Conservation (phyloP, 495 filamentous ascomycete species). For the Xylaria acuta region DNA sequence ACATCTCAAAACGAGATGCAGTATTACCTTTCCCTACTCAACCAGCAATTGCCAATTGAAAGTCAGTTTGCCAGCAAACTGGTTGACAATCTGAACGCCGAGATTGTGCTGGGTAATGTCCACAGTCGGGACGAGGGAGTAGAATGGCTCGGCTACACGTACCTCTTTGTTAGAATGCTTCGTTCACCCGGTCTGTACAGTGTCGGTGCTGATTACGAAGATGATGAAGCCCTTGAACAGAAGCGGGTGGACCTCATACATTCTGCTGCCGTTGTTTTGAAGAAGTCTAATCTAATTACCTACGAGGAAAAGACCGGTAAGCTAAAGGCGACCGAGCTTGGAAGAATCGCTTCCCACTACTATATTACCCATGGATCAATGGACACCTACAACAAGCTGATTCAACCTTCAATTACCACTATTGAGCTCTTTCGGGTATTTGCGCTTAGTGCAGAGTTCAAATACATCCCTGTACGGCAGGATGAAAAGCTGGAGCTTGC, state of each 20-base stretch:
- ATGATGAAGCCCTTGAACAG: slow-evolving; percentile 90
- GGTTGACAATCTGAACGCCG: slow-evolving; percentile 96
- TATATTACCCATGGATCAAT: slow-evolving; percentile 97
- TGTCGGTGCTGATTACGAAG: slow-evolving; percentile 93
- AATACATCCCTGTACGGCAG: slow-evolving; percentile 96
- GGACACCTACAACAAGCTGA: slow-evolving; percentile 93
- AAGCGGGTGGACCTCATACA: slow-evolving; percentile 96
- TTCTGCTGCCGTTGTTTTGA: slow-evolving; percentile 86
- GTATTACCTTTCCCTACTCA: slow-evolving; percentile 94
- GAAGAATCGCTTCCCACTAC: slow-evolving; percentile 95
- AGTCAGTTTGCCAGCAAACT: slow-evolving; percentile 93
- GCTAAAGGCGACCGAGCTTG: slow-evolving; percentile 90
- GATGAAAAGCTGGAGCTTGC: slow-evolving; percentile 97
- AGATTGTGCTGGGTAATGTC: slow-evolving; percentile 95
- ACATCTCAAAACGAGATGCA: slow-evolving; percentile 93
- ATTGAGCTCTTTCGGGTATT: slow-evolving; percentile 99
- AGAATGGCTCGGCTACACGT: slow-evolving; percentile 98
- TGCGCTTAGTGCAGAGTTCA: slow-evolving; percentile 96
- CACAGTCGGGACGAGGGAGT: slow-evolving; percentile 92
- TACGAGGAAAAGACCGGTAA: slow-evolving; percentile 95
- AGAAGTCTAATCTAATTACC: slow-evolving; percentile 86
- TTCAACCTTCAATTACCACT: slow-evolving; percentile 87
- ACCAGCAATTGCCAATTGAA: slow-evolving; percentile 97
- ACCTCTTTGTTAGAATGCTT: slow-evolving; percentile 97
- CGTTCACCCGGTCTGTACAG: slow-evolving; percentile 95